phyloP scores from a whole-genome alignment of 139 green algal species.

The Medakamo hakoo region DNA sequence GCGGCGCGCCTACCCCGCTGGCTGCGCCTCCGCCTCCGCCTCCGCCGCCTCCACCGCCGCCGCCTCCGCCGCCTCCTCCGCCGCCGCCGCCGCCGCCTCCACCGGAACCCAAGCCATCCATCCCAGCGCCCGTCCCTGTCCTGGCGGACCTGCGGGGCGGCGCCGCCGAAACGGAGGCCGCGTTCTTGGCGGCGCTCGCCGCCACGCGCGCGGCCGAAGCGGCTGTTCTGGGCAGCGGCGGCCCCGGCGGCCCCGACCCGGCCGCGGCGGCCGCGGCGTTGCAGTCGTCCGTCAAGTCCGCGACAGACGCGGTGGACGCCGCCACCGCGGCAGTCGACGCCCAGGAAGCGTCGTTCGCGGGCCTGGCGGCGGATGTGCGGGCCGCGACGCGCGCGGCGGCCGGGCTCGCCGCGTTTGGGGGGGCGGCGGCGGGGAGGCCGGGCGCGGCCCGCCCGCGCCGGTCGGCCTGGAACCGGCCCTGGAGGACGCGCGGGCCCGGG shows the following conservation, averaged over 20 bases:
- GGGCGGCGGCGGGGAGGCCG: neutral
- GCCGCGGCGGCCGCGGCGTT: neutral
- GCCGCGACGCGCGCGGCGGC: neutral
- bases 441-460: too few relatives aligned
- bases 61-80: neutral
- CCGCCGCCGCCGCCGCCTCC: too few relatives aligned
- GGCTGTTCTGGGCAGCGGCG: neutral
- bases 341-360: too few relatives aligned
- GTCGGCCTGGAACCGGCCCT: too few relatives aligned
- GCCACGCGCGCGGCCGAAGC: neutral
- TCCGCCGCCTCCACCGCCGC: neutral
- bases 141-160: neutral
- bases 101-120: neutral
- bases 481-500: neutral
- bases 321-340: neutral
- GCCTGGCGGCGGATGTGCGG: neutral
- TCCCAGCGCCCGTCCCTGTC: neutral
- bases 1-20: neutral
- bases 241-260: too few relatives aligned
- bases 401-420: neutral
- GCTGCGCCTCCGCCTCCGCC: too few relatives aligned
- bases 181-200: neutral
- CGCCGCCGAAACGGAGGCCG: neutral
- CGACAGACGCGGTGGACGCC: too few relatives aligned
- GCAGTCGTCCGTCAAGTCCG: neutral